Conservation (phyloP, 1,284 basidiomycete genomes). For the Neotropicomus parvogracilis region DNA sequence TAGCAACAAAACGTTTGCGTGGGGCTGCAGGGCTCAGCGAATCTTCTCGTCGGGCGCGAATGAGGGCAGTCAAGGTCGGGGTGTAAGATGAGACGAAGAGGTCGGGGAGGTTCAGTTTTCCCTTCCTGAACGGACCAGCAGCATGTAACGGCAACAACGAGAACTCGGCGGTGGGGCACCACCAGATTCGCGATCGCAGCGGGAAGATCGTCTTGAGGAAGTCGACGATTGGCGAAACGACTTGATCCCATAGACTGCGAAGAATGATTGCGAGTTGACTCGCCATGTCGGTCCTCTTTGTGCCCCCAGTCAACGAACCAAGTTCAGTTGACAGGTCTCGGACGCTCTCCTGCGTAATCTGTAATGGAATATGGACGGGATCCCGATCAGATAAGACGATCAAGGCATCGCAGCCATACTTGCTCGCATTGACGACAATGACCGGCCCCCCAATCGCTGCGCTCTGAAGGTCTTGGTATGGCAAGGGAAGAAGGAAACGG, state of each 20-base stretch:
- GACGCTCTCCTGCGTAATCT: not conserved
- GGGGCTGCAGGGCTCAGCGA: not conserved
- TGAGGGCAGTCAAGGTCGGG: not conserved
- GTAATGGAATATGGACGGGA: not conserved
- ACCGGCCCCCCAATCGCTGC: not conserved
- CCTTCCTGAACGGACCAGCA: not conserved
- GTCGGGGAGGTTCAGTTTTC: not conserved
- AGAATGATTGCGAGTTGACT: constrained; percentile 13
- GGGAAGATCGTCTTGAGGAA: constrained; percentile 5
- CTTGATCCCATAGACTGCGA: constrained; percentile 23
- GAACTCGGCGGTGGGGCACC: too few species aligned
- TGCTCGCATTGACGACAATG: not conserved
- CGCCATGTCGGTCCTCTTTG: not conserved
- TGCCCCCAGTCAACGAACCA: not conserved
- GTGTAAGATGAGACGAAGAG: not conserved
- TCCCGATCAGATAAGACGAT: not conserved
- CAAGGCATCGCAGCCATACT: not conserved
- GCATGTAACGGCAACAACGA: not conserved
- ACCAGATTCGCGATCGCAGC: too few species aligned
- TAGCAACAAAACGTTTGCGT: not conserved
- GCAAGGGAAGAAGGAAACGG: not conserved
- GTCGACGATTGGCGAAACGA: constrained; percentile 25
- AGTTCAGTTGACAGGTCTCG: not conserved
- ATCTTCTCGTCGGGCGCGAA: too few species aligned
- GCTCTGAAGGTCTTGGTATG: not conserved